Evolutionary conservation across 176 grass and related monocot genomes (phyloP).

Genomic region (Rhynchospora tenuis): DNA sequence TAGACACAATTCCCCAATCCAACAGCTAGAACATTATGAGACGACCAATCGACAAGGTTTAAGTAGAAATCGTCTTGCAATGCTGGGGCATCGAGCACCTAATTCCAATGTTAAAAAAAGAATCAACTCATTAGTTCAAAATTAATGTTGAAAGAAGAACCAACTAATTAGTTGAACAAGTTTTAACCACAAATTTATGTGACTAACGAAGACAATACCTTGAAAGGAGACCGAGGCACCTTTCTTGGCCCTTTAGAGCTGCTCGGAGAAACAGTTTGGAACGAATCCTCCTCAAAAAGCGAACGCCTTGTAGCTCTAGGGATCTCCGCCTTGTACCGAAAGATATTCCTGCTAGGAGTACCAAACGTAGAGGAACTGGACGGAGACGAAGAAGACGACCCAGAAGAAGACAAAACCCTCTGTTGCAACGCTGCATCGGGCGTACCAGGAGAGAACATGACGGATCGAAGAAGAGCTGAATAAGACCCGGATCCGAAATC

Average conservation of each 20-base stretch:
- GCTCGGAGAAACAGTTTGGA: conserved; percentile 40
- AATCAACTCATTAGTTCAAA: neutral
- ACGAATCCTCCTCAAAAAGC: conserved; percentile 65
- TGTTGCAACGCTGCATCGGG: conserved; percentile 27
- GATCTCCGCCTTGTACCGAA: conserved; percentile 88
- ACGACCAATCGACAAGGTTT: conserved; percentile 97
- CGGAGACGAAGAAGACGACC: conserved; percentile 56
- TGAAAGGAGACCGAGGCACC: conserved; percentile 80
- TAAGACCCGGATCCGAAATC: conserved; percentile 59
- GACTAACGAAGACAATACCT: conserved; percentile 30
- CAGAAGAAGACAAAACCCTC: conserved; percentile 48
- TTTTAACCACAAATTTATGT: neutral
- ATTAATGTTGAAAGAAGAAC: neutral
- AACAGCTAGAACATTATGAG: conserved; percentile 88
- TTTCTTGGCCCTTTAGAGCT: conserved; percentile 53
- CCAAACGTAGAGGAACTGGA: conserved; percentile 33
- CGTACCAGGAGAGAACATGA: conserved; percentile 63
- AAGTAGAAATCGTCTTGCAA: conserved; percentile 99
- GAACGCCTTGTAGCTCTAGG: conserved; percentile 46
- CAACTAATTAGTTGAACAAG: neutral
- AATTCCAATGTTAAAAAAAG: conserved; percentile 9
- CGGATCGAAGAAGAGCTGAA: conserved; percentile 62
- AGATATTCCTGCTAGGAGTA: conserved; percentile 66
- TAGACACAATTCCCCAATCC: conserved; percentile 93
- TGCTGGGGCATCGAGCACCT: conserved; percentile 94